These are phyloP conservation scores for Beauveria bassiana DNA, from an alignment of 2,329 filamentous ascomycete genomes.

Conservation along the genomic window DNA sequence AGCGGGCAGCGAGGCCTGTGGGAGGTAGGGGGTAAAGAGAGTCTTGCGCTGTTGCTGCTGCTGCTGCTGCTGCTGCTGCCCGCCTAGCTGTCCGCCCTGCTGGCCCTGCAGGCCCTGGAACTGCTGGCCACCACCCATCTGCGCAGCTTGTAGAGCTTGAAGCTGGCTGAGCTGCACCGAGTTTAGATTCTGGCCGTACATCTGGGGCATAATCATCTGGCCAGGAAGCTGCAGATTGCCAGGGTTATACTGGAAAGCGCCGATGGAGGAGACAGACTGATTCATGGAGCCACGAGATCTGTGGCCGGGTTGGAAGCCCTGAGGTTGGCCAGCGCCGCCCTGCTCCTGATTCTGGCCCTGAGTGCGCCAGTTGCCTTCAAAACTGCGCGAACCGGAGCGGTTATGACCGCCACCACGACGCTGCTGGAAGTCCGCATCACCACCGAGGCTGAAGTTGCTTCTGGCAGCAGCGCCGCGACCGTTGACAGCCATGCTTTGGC, in stretches of 20 bases:
- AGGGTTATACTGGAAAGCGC: slow-evolving; percentile 76
- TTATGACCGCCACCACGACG: slow-evolving; percentile 76
- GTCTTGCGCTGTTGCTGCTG: slow-evolving; percentile 94
- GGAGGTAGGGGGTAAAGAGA: slow-evolving; percentile 93
- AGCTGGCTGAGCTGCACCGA: slow-evolving; percentile 83
- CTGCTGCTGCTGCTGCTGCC: slow-evolving; percentile 66
- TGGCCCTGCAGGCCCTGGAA: slow-evolving; percentile 63
- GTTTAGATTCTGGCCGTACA: slow-evolving; percentile 85
- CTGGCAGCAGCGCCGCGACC: slow-evolving; percentile 62
- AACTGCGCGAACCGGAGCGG: slow-evolving; percentile 81
- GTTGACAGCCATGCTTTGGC: slow-evolving; percentile 84
- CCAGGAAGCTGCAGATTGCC: slow-evolving; percentile 79
- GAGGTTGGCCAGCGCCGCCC: slow-evolving; percentile 42
- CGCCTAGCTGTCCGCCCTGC: slow-evolving; percentile 59
- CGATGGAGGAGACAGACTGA: slow-evolving; percentile 76
- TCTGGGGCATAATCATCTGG: slow-evolving; percentile 77
- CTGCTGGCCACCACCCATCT: slow-evolving; percentile 69
- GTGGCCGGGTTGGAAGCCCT: slow-evolving; percentile 86
- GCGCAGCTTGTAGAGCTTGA: slow-evolving; percentile 83
- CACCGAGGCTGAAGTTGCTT: slow-evolving; percentile 35
- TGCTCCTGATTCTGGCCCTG: slow-evolving; percentile 59
- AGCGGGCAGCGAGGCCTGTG: slow-evolving; percentile 86
- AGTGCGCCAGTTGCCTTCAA: slow-evolving; percentile 96
- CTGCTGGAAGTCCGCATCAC: slow-evolving; percentile 58
- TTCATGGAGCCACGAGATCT: slow-evolving; percentile 78